Evolutionary conservation across 2,329 filamentous ascomycete genomes (phyloP).

Genomic region (Neurospora sp.): DNA sequence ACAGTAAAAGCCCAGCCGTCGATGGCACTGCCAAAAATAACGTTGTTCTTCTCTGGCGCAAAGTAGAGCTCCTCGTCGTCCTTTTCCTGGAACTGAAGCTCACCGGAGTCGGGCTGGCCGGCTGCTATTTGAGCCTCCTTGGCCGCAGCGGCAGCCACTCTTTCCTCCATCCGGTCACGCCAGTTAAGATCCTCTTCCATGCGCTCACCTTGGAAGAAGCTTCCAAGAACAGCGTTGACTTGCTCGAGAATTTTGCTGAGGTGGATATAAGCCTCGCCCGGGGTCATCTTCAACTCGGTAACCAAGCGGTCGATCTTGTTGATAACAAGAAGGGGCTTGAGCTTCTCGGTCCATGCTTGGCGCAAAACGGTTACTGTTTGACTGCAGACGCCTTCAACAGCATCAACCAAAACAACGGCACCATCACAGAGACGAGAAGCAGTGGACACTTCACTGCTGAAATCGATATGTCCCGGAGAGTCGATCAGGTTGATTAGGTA

Average conservation of each 20-base stretch:
- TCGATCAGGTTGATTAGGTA: slow-evolving; percentile 97
- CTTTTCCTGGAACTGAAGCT: slow-evolving; percentile 71
- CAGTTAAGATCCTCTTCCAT: slow-evolving; percentile 98
- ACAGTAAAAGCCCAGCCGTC: slow-evolving; percentile 99
- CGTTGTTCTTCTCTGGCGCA: slow-evolving; percentile 95
- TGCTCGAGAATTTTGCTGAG: slow-evolving; percentile 85
- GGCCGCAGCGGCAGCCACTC: slow-evolving; percentile 60
- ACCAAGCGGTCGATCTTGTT: slow-evolving; percentile 97
- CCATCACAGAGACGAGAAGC: slow-evolving; percentile 91
- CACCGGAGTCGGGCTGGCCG: slow-evolving; percentile 44
- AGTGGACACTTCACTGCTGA: slow-evolving; percentile 95
- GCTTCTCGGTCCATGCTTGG: slow-evolving; percentile 90
- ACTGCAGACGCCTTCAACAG: slow-evolving; percentile 95
- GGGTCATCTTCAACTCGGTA: slow-evolving; percentile 90
- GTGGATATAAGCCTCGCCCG: slow-evolving; percentile 80
- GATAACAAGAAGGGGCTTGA: slow-evolving; percentile 89
- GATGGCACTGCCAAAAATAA: slow-evolving; percentile 95
- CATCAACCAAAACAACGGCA: slow-evolving; percentile 87
- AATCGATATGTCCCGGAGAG: slow-evolving; percentile 96
- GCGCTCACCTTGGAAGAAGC: slow-evolving; percentile 93
- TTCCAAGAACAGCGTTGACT: slow-evolving; percentile 93
- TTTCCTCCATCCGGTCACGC: slow-evolving; percentile 86
- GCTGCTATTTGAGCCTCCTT: slow-evolving; percentile 44
- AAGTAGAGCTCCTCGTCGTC: slow-evolving; percentile 98
- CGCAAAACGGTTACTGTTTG: slow-evolving; percentile 95